Percentiles rank a stretch among this genome's conserved stretches.
Conservation (phyloP, 225 moss, liverwort and hornwort genomes). For the Physcomitrium patens region DNA sequence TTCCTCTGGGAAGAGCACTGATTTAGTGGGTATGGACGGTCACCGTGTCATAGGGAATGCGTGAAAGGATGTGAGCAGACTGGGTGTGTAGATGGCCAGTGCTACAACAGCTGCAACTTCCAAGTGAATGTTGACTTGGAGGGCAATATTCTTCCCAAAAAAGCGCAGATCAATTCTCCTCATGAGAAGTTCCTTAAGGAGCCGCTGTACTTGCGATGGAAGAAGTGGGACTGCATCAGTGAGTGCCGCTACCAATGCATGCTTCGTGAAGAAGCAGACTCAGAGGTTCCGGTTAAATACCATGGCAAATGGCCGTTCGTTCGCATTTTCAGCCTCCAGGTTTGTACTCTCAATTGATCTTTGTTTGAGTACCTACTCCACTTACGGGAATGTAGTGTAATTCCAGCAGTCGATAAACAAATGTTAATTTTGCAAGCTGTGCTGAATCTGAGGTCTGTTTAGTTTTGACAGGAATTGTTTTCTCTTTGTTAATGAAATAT, state of each 20-base stretch:
- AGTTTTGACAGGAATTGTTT: too few species aligned
- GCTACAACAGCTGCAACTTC: conserved; percentile 63
- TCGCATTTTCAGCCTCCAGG: conserved; percentile 67
- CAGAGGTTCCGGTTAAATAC: conserved; percentile 57
- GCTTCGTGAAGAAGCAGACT: conserved; percentile 51
- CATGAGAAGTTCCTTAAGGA: conserved; percentile 65
- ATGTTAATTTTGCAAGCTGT: too few species aligned
- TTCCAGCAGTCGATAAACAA: not conserved
- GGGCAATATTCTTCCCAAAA: conserved; percentile 55
- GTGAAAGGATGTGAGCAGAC: conserved; percentile 60
- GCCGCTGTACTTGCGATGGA: conserved; percentile 62
- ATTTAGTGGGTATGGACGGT: conserved; percentile 12
- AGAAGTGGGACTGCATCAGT: conserved; percentile 70
- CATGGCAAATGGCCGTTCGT: conserved; percentile 69
- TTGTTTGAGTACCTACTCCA: not conserved
- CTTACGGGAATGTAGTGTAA: not conserved
- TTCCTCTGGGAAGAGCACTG: not conserved
- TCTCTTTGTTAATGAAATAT: not conserved
- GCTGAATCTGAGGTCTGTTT: too few species aligned
- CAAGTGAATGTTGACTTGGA: conserved; percentile 51
- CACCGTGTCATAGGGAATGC: conserved; percentile 38
- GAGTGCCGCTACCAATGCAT: conserved; percentile 73
- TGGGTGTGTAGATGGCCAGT: conserved; percentile 53
- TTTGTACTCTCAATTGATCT: conserved; percentile 11
- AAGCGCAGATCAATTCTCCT: conserved; percentile 38